Percentiles rank a stretch among this genome's conserved stretches.
These are phyloP conservation scores for Atalantia buxifolia DNA, from an alignment of 345 rosid species.

Conservation along the genomic window DNA sequence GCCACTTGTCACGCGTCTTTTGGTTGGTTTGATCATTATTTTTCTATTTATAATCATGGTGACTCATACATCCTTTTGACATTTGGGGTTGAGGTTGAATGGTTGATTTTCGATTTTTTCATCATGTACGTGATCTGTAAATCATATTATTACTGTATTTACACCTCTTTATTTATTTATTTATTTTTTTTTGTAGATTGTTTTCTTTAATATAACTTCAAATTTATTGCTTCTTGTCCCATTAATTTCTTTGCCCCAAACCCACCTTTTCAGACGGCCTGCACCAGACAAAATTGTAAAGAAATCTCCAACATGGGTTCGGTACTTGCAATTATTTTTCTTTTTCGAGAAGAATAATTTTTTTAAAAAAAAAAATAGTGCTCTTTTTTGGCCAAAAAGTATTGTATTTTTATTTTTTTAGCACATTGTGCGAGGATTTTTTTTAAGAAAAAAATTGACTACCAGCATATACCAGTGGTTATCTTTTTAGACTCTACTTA, in stretches of 20 bases:
- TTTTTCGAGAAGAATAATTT: not conserved
- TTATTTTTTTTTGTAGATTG: not conserved
- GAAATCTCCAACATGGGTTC: not conserved
- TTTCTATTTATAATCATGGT: too few species aligned
- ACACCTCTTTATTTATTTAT: too few species aligned
- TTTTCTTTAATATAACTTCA: not conserved
- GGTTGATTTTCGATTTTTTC: too few species aligned
- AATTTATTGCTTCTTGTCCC: not conserved
- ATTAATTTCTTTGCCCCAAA: not conserved
- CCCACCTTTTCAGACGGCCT: not conserved
- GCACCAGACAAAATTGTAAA: not conserved
- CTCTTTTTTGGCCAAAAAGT: not conserved
- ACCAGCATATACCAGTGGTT: too few species aligned
- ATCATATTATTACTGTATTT: too few species aligned
- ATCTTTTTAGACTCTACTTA: not conserved
- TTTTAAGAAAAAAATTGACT: too few species aligned
- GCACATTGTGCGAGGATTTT: too few species aligned
- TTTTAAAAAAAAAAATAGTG: not conserved
- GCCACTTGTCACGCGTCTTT: too few species aligned
- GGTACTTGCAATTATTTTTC: not conserved
- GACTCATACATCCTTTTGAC: too few species aligned
- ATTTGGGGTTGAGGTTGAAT: too few species aligned
- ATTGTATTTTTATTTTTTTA: not conserved
- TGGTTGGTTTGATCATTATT: too few species aligned
- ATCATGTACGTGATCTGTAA: too few species aligned